Base-by-base conservation (phyloP, 2,329 filamentous ascomycete genomes). In the Botryotinia globosa region DNA sequence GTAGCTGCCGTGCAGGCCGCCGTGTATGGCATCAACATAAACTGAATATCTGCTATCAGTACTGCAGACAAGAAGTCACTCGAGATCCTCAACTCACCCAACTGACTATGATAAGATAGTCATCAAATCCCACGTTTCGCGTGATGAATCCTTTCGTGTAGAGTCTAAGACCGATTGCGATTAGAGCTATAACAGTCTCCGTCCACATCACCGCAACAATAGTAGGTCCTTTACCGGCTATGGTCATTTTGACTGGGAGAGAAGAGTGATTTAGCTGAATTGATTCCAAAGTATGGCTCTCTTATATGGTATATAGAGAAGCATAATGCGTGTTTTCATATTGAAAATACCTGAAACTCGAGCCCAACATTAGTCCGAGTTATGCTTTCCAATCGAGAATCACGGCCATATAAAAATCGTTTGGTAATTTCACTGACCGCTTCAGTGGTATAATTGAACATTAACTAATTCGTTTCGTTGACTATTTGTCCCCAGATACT, bases 141-240 rank as follows among this genome's bases (percentile, higher is more conserved):
- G 64, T 71, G 34, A 75, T 73, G 14, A 22, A 56, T 29, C n/a
- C 56, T 58, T 74, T 64, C 10, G 74, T 75, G 4, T 39, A 75
- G 29, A 75, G 32, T 58, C 74, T 71, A 61, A 74, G 48, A n/a
- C n/a, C 20, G 5, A 75, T 56, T 42, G 72, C 72, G 9, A 75
- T 12, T 2, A 75, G 42, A 9, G 74, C 74, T 25, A 75, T 16
- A 18, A 22, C 42, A 18, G 74, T 73, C 68, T 75, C 73, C n/a
- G 48, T 51, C 73, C 74, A 75, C 63, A 75, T 71, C 2, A 73
- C 71, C 7, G 48, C 71, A 42, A 74, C 69, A 56, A 75, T 72
- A 29, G 63, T 74, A 39, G 71, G 70, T 25, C 74, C 74, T 72
- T 61, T 42, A 42, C 73, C 72, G 9, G 68, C 72, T 32, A 74